Base-by-base conservation (phyloP, 179 eudicot genomes). In the Carnegiea gigantea region DNA sequence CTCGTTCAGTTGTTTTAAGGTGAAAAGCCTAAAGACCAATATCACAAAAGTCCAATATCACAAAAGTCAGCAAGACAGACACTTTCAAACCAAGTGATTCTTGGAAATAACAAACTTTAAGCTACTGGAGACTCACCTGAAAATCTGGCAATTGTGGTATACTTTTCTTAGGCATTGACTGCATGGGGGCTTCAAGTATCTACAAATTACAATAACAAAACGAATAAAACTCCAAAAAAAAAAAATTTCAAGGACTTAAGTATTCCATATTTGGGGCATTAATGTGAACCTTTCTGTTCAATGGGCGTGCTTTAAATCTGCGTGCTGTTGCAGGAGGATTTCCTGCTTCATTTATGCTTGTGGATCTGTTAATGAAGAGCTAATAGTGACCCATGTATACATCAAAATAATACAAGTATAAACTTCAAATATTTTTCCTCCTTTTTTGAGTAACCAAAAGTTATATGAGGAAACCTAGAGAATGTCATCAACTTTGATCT, bases 241-340 rank as follows among this genome's bases (percentile, higher is more conserved):
- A 36, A 68, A 75, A 53, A 48, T 54, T 30, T 13, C 53, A 13
- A 49, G 57, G 17, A n/a, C 18, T 10, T 9, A 21, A 62, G 6
- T 18, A 70, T 70, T 70, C 43, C 43, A 36, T 70, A 17, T 57
- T 20, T 64, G 48, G 1, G 80, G 30, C 72, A 38, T 70, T 20
- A 33, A 71, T 43, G 82, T 79, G 21, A 73, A 94, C 99, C 88
- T 94, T 95, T 92, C 85, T 91, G 85, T 90, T 95, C 75, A 95
- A 78, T 78, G 96, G 95, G 48, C 88, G 98, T 78, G 99, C 99
- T 89, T 84, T 92, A 84, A 90, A 95, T 84, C 88, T 85, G 79
- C 80, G 81, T 65, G 87, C 70, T 59, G 86, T 82, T 78, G 92
- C 73, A 17, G 89, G 76, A 21, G 83, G 75, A 65, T 87, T 84